Base-by-base conservation (phyloP, 768 basidiomycete species). In the Lactifluus hygrophoroides region DNA sequence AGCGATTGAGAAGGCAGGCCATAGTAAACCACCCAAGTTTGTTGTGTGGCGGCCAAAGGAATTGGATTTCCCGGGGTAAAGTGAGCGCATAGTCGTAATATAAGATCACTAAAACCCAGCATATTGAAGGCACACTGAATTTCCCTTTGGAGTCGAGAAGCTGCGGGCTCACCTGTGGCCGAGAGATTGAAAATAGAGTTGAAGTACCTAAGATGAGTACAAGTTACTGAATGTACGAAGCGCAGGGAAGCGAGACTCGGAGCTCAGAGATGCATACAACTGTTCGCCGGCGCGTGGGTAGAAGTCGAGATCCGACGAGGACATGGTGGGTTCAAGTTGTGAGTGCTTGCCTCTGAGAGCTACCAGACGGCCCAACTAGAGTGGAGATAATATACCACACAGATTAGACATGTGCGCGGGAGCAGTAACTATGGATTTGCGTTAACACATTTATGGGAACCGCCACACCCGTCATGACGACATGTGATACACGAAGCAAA, bases 1-100 rank as follows among this genome's bases (percentile, higher is more conserved):
- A 82, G 11, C 80, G 76, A 57, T 79, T 79, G 35, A 79, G 50
- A 43, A 79, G 74, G 65, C 80, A 81, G 64, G 75, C 72, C 19
- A 71, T 71, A 1, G 77, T 70, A 49, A 75, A 74, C n/a, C 64
- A 62, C 3, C 66, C 69, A 56, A 72, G 75, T 3, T 71, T 74
- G 45, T 70, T 68, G 32, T 51, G 40, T 3, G 58, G 58, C 54
- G 66, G 66, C 80, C 80, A 82, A 6, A 82, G 64, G 44, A 72
- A 73, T 14, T 66, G 63, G 43, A 77, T 64, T 62, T 82, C 80
- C 27, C 63, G 63, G 19, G 63, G 57, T 37, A 69, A 56, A 9
- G 71, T 72, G 48, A 70, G 50, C 19, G 64, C 1, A 51, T 66
- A 69, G 64, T 72, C 70, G 59, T 70, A 71, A 40, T 69, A 65